A percentile compares a stretch with the other conserved stretches of the same genome.
These are phyloP conservation scores for Heterobasidion occidentale DNA, from an alignment of 1,284 basidiomycete species.

Conservation along the genomic window DNA sequence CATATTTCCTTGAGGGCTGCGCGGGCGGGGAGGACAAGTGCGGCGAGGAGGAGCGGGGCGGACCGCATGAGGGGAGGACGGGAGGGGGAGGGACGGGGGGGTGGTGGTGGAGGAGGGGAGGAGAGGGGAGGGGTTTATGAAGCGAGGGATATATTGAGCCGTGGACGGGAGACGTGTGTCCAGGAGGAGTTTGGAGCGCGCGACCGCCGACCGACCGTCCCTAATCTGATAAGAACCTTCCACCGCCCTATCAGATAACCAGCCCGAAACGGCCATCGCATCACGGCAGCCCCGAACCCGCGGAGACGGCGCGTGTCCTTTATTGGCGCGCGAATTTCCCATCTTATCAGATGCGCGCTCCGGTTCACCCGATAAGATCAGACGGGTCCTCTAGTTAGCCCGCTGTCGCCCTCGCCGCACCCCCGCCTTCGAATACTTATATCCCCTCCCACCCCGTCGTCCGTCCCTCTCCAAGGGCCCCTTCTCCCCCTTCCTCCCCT, in stretches of 20 bases:
- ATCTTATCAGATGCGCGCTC: slow-evolving; percentile 13
- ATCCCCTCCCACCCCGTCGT: not conserved
- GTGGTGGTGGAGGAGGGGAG: not conserved
- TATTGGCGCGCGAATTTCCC: not conserved
- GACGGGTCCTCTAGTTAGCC: not conserved
- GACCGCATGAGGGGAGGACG: not conserved
- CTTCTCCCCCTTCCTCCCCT: slow-evolving; percentile 6
- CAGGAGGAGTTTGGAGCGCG: too few relatives aligned
- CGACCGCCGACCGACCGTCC: not conserved
- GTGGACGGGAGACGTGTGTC: too few relatives aligned
- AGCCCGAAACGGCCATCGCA: not conserved
- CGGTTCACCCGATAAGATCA: not conserved
- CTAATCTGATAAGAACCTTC: slow-evolving; percentile 10
- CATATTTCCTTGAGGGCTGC: slow-evolving; percentile 62
- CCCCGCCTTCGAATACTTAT: not conserved
- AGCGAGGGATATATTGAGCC: not conserved
- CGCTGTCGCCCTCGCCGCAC: not conserved
- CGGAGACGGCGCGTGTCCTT: too few relatives aligned
- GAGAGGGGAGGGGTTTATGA: not conserved
- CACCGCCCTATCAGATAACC: slow-evolving; percentile 9
- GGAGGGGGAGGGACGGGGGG: slow-evolving; percentile 1
- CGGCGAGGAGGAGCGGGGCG: slow-evolving; percentile 13
- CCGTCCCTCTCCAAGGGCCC: slow-evolving; percentile 3
- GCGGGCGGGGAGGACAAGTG: slow-evolving; percentile 28
- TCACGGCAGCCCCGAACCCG: too few relatives aligned